A percentile compares a stretch with the other conserved stretches of the same genome.
Conservation (phyloP, 2,329 filamentous ascomycete species). For the Fusarium newnesense region DNA sequence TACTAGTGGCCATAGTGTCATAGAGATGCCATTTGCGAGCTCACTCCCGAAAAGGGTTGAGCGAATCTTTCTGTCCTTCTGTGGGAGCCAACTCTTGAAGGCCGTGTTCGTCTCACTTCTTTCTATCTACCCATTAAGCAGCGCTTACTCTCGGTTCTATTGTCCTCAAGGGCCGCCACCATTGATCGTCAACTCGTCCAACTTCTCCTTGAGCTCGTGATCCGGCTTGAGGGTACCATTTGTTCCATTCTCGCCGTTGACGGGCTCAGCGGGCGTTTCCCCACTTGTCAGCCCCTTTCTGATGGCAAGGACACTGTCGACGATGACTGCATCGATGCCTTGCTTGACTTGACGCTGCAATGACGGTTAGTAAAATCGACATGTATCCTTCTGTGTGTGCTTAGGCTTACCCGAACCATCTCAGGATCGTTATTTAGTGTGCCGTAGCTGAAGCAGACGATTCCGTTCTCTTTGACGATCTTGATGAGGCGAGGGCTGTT, state of each 20-base stretch:
- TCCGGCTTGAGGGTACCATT: constrained; percentile 32
- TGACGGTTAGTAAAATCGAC: constrained; percentile 14
- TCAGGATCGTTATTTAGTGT: constrained; percentile 85
- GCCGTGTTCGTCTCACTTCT: neutral
- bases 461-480: constrained; percentile 91
- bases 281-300: constrained; percentile 80
- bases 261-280: constrained; percentile 33
- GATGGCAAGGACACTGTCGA: constrained; percentile 93
- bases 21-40: neutral
- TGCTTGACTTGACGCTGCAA: constrained; percentile 85
- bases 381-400: neutral
- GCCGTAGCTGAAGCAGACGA: constrained; percentile 98
- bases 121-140: constrained; percentile 6
- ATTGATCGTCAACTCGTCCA: constrained; percentile 38
- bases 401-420: constrained; percentile 79
- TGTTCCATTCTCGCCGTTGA: constrained; percentile 18
- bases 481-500: constrained; percentile 88
- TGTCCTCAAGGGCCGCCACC: constrained; percentile 27
- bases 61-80: constrained; percentile 5
- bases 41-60: constrained; percentile 13
- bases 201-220: constrained; percentile 30
- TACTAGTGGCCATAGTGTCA: neutral
- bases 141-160: constrained; percentile 6
- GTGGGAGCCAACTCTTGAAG: constrained; percentile 8
- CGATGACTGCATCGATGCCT: constrained; percentile 97